phyloP scores from a whole-genome alignment of 179 eudicot genomes.

The Beta corolliflora region DNA sequence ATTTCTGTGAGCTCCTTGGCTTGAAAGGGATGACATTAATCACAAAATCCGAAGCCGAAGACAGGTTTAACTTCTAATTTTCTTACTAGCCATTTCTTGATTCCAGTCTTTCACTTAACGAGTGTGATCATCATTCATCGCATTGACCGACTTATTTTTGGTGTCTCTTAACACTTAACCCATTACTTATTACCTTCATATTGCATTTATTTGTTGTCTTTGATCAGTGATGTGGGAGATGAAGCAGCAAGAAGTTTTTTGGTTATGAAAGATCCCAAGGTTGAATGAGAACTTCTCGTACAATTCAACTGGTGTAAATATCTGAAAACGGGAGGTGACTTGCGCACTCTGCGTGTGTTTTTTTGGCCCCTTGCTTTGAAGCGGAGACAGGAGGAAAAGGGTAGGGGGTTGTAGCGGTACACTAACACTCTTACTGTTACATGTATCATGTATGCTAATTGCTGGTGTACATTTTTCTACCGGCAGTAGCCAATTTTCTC shows the following conservation, averaged over 20 bases:
- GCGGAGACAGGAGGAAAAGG: too few species aligned
- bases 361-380: too few species aligned
- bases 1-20: slow-evolving; percentile 56
- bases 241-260: slow-evolving; percentile 55
- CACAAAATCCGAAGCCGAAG: slow-evolving; percentile 75
- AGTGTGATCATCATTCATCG: neutral
- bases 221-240: slow-evolving; percentile 62
- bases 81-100: neutral
- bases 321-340: too few species aligned
- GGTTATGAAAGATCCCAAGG: slow-evolving; percentile 40
- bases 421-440: too few species aligned
- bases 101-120: neutral
- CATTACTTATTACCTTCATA: neutral
- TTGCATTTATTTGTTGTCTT: slow-evolving; percentile 17
- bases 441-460: too few species aligned
- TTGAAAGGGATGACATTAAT: slow-evolving; percentile 63
- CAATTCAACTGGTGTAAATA: slow-evolving; percentile 6
- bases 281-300: slow-evolving; percentile 23
- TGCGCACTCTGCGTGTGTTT: neutral
- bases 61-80: slow-evolving; percentile 55
- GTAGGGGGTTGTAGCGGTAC: too few species aligned
- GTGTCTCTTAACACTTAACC: too few species aligned
- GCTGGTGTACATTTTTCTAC: too few species aligned
- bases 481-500: too few species aligned
- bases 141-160: too few species aligned